Evolutionary conservation across 2,329 filamentous ascomycete genomes (phyloP).

Genomic region (Fusarium anthophilum): DNA sequence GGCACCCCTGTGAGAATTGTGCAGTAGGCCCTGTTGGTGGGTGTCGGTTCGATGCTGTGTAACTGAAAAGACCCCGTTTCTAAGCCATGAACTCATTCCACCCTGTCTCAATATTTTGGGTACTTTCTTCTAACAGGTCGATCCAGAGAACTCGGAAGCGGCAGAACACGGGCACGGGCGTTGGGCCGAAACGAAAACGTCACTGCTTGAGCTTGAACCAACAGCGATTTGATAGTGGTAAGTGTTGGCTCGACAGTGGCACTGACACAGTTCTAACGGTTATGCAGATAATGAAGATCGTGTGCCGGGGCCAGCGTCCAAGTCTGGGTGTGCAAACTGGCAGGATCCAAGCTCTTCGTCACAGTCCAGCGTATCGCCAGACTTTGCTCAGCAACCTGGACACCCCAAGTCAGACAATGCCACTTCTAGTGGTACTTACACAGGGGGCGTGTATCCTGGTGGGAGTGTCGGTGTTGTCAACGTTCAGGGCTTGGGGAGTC

Average conservation of each 20-base stretch:
- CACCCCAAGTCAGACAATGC: background rate
- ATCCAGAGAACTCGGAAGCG: constrained; percentile 18
- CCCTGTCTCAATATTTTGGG: background rate
- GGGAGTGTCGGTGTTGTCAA: background rate
- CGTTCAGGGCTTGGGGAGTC: background rate
- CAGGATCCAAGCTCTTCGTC: background rate
- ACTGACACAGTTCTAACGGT: background rate
- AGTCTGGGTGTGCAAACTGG: background rate
- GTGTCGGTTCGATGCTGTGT: constrained; percentile 20
- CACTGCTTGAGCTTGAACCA: constrained; percentile 22
- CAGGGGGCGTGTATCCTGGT: constrained; percentile 2
- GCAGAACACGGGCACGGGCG: constrained; percentile 3
- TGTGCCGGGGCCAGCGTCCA: background rate
- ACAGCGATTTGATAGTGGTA: background rate
- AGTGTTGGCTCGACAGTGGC: background rate
- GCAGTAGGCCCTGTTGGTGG: constrained; percentile 5
- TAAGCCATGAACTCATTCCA: background rate
- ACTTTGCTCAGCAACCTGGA: background rate
- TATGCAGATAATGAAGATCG: background rate
- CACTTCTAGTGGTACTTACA: background rate
- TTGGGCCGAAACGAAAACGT: constrained; percentile 24
- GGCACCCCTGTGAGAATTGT: constrained; percentile 18
- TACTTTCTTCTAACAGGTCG: constrained; percentile 18
- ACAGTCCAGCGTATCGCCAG: background rate
- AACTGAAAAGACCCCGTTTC: constrained; percentile 16